These are phyloP conservation scores for Fonsecaea pedrosoi DNA, from an alignment of 2,329 filamentous ascomycete species.

Conservation along the genomic window DNA sequence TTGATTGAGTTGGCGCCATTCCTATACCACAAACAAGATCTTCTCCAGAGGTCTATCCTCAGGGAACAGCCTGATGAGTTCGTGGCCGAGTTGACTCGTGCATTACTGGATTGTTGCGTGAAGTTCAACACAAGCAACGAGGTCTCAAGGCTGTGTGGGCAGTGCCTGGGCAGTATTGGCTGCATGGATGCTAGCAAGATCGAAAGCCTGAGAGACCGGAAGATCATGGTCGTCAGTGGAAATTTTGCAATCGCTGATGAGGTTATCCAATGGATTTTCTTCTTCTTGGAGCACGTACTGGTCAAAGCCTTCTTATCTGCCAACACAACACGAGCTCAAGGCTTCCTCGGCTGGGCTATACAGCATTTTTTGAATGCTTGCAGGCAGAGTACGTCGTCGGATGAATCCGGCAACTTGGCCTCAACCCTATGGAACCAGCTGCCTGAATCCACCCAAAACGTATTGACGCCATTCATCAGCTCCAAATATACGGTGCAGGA, in stretches of 20 bases:
- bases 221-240: constrained; percentile 81
- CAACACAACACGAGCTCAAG: constrained; percentile 84
- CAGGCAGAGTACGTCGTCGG: constrained; percentile 61
- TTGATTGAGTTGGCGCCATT: constrained; percentile 77
- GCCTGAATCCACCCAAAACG: constrained; percentile 77
- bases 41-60: constrained; percentile 78
- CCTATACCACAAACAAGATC: constrained; percentile 74
- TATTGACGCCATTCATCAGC: constrained; percentile 83
- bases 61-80: constrained; percentile 83
- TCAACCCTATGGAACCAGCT: constrained; percentile 69
- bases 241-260: constrained; percentile 84
- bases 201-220: constrained; percentile 77
- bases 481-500: constrained; percentile 78
- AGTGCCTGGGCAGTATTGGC: constrained; percentile 85
- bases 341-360: constrained; percentile 92
- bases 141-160: constrained; percentile 75
- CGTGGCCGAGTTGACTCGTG: constrained; percentile 73
- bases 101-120: constrained; percentile 82
- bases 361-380: constrained; percentile 84
- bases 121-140: constrained; percentile 74
- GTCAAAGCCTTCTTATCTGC: constrained; percentile 91
- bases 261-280: constrained; percentile 82
- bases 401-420: constrained; percentile 26
- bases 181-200: constrained; percentile 90
- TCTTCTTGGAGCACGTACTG: constrained; percentile 83